phyloP scores from a whole-genome alignment of 306 rosid genomes.

The Vachellia collinsii region DNA sequence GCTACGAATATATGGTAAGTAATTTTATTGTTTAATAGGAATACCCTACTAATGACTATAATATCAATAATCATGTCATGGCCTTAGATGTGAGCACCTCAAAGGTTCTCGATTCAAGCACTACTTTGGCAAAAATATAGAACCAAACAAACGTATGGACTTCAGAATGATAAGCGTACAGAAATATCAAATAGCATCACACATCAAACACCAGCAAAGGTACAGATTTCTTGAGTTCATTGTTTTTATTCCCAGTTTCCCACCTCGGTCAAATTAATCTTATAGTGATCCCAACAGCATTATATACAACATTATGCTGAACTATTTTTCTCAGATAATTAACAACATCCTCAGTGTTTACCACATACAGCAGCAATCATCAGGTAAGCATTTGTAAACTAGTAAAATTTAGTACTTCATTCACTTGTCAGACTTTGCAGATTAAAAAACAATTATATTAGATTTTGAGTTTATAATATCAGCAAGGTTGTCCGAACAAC shows the following conservation, averaged over 20 bases:
- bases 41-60: neutral
- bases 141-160: neutral
- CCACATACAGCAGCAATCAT: slow-evolving; percentile 4
- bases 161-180: neutral
- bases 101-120: neutral
- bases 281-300: neutral
- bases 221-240: neutral
- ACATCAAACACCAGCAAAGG: neutral
- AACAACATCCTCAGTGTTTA: neutral
- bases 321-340: neutral
- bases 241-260: neutral
- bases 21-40: neutral
- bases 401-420: neutral
- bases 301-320: neutral
- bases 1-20: neutral
- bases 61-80: neutral
- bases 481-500: neutral
- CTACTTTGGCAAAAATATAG: neutral
- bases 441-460: neutral
- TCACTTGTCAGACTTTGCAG: neutral
- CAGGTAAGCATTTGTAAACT: neutral
- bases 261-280: neutral
- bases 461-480: too few species aligned
- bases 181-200: neutral
- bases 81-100: neutral